These are phyloP conservation scores for Trametes cinnabarina DNA, from an alignment of 768 basidiomycete species.

Conservation along the genomic window DNA sequence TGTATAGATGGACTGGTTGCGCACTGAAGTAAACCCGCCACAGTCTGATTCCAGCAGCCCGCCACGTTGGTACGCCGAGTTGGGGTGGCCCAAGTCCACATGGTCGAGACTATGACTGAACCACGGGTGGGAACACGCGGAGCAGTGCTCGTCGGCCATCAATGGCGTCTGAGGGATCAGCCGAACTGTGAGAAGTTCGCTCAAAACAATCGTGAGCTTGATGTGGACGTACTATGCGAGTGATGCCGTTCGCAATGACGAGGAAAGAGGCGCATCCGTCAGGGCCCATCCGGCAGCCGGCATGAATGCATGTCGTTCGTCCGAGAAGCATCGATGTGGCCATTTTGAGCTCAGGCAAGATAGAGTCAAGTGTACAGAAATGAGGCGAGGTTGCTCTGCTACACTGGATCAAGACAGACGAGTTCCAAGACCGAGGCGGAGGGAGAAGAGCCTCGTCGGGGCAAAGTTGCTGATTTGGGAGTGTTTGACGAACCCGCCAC, in stretches of 20 bases:
- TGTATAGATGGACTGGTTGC: neutral
- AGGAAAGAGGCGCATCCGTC: neutral
- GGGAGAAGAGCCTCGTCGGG: no score
- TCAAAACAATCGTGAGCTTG: neutral
- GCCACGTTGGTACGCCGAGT: neutral
- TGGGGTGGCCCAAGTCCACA: neutral
- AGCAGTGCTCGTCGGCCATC: neutral
- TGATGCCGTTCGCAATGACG: neutral
- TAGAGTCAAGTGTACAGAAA: no score
- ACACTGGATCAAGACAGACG: no score
- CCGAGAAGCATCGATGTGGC: neutral
- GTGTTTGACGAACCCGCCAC: no score
- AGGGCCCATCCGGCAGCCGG: neutral
- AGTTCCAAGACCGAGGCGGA: no score
- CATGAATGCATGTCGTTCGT: neutral
- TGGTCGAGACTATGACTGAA: neutral
- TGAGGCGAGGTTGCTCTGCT: no score
- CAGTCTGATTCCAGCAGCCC: neutral
- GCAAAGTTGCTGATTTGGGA: no score
- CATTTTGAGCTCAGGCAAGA: no score
- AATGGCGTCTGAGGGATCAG: neutral
- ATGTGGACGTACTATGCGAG: neutral
- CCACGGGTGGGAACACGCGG: neutral
- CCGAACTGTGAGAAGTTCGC: neutral
- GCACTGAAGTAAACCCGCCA: neutral